These are phyloP conservation scores for Trichothecium sympodiale DNA, from an alignment of 2,329 filamentous ascomycete genomes.

Conservation along the genomic window DNA sequence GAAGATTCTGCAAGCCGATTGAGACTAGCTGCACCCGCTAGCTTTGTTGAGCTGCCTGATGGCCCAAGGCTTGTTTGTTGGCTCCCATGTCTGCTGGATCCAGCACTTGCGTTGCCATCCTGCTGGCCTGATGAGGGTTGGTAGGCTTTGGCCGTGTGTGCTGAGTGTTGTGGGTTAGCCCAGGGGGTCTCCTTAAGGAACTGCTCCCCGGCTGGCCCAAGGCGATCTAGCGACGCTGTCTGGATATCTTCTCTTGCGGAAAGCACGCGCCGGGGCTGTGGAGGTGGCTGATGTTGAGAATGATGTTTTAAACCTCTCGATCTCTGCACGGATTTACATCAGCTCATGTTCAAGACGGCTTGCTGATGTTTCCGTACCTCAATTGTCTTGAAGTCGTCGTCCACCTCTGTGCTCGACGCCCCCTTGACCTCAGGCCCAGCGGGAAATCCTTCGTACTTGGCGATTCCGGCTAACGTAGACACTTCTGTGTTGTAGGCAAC, in stretches of 20 bases:
- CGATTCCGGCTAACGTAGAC: constrained; percentile 77
- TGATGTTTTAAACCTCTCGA: constrained; percentile 9
- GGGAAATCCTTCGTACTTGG: constrained; percentile 93
- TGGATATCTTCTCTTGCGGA: constrained; percentile 36
- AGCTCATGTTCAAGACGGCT: constrained; percentile 1
- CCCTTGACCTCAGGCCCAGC: constrained; percentile 78
- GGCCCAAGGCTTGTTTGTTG: background rate
- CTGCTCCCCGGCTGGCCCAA: constrained; percentile 66
- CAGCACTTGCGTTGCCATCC: constrained; percentile 4
- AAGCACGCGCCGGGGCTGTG: constrained; percentile 19
- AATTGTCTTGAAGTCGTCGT: constrained; percentile 83
- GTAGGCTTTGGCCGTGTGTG: constrained; percentile 40
- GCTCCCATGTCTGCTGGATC: background rate
- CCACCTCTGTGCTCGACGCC: constrained; percentile 61
- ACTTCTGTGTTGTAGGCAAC: constrained; percentile 92
- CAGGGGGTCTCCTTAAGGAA: constrained; percentile 85
- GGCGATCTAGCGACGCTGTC: constrained; percentile 33
- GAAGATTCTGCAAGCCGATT: constrained; percentile 27
- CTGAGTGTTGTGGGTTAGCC: constrained; percentile 80
- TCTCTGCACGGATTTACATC: background rate
- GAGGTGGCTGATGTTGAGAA: constrained; percentile 21
- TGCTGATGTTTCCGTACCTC: constrained; percentile 42
- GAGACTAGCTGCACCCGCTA: constrained; percentile 14
- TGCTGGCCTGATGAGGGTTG: constrained; percentile 17
- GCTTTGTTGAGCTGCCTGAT: background rate